A percentile compares a stretch with the other conserved stretches of the same genome.
Conservation (phyloP, 805 yeast genomes). For the Candida vartiovaarae region DNA sequence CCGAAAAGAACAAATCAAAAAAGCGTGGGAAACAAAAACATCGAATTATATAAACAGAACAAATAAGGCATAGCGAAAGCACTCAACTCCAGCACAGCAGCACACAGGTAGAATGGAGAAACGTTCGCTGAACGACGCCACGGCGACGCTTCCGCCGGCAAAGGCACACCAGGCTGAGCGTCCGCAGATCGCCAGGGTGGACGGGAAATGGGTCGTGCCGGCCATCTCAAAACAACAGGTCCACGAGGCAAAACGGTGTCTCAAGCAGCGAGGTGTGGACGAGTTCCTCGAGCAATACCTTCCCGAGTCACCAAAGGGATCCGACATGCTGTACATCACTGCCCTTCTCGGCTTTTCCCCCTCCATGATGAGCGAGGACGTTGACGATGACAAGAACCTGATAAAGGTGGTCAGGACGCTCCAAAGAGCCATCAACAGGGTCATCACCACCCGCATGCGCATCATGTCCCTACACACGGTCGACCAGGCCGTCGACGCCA, state of each 20-base stretch:
- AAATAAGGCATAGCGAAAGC: no score
- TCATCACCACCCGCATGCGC: conserved; percentile 47
- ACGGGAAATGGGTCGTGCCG: conserved; percentile 31
- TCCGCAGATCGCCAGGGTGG: conserved; percentile 13
- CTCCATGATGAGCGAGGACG: conserved; percentile 24
- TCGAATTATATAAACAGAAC: no score
- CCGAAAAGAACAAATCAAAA: no score
- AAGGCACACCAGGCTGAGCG: not conserved
- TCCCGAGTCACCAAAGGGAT: conserved; percentile 51
- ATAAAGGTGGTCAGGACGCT: conserved; percentile 43
- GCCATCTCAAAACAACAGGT: conserved; percentile 36
- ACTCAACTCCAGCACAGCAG: no score
- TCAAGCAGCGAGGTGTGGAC: conserved; percentile 55
- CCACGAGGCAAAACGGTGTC: conserved; percentile 39
- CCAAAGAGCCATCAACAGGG: conserved; percentile 60
- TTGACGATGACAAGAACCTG: conserved; percentile 38
- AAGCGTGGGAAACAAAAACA: no score
- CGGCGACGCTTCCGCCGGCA: no score
- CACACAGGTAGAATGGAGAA: no score
- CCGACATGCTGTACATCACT: conserved; percentile 50
- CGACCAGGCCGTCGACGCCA: conserved; percentile 47
- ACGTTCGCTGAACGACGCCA: no score
- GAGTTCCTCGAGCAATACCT: conserved; percentile 54
- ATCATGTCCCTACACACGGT: conserved; percentile 47
- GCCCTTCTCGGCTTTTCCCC: conserved; percentile 54